Conservation (phyloP, 306 rosid genomes). For the Trifolium fragiferum region DNA sequence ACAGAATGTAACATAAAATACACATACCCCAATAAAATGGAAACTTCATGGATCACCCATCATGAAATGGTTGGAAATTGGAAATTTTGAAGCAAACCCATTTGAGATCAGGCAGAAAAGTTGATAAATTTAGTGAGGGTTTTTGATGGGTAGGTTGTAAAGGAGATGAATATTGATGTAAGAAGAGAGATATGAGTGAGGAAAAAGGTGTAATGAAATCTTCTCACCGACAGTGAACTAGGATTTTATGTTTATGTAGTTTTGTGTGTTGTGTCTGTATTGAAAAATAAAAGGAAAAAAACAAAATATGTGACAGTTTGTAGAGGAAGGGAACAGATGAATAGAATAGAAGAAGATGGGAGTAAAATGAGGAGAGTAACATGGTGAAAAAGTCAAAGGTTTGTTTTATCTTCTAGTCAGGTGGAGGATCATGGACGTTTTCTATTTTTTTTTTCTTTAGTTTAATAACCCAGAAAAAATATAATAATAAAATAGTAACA, state of each 20-base stretch:
- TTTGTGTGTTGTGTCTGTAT: neutral
- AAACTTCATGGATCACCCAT: conserved; percentile 34
- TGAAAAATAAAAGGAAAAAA: neutral
- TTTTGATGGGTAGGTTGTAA: conserved; percentile 26
- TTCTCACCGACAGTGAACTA: conserved; percentile 26
- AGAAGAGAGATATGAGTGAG: neutral
- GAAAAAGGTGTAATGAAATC: neutral
- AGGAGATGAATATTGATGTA: neutral
- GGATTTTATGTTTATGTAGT: neutral
- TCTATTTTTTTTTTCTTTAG: too few species aligned
- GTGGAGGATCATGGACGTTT: neutral
- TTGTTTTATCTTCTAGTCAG: neutral
- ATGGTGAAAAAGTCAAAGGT: conserved; percentile 34
- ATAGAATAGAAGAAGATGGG: conserved; percentile 4
- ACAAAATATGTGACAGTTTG: neutral
- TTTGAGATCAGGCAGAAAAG: conserved; percentile 29
- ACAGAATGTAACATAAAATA: neutral
- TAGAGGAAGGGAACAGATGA: neutral
- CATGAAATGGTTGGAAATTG: conserved; percentile 11
- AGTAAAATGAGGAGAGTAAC: conserved; percentile 37
- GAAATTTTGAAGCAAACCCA: conserved; percentile 20
- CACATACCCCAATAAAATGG: neutral
- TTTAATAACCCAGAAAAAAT: too few species aligned
- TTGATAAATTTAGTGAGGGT: neutral
- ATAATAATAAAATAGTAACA: too few species aligned